phyloP scores from a whole-genome alignment of 106 monocot genomes.

The Acorus gramineus region DNA sequence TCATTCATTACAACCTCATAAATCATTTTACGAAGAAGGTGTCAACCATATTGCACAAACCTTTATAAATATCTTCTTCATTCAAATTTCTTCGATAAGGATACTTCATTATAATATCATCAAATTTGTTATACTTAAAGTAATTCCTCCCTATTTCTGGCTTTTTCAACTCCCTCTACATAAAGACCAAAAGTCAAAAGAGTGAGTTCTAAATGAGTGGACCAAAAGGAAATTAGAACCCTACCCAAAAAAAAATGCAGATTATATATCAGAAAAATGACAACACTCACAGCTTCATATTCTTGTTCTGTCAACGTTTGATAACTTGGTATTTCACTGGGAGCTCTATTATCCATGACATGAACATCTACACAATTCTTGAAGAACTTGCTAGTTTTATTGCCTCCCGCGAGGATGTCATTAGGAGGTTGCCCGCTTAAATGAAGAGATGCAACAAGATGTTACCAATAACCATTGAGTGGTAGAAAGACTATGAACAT shows the following conservation, averaged over 20 bases:
- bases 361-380: slow-evolving; percentile 67
- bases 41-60: slow-evolving; percentile 16
- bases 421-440: slow-evolving; percentile 88
- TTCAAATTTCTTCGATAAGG: slow-evolving; percentile 66
- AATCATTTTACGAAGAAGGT: slow-evolving; percentile 1
- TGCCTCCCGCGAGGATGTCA: slow-evolving; percentile 63
- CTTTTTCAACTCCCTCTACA: slow-evolving; percentile 63
- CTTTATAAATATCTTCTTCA: slow-evolving; percentile 74
- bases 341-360: slow-evolving; percentile 17
- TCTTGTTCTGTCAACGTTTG: slow-evolving; percentile 66
- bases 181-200: slow-evolving; percentile 8
- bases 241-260: background rate
- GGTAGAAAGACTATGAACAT: too few relatives aligned
- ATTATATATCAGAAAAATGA: background rate
- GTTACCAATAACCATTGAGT: too few relatives aligned
- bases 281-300: slow-evolving; percentile 73
- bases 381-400: slow-evolving; percentile 76
- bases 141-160: slow-evolving; percentile 76
- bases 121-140: slow-evolving; percentile 62
- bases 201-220: background rate
- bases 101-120: slow-evolving; percentile 69
- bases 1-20: background rate
- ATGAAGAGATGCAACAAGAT: slow-evolving; percentile 5
- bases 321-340: slow-evolving; percentile 29
- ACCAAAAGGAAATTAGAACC: background rate